These are phyloP conservation scores for Rhodotorula sphaerocarpa DNA, from an alignment of 768 basidiomycete genomes.

Conservation along the genomic window DNA sequence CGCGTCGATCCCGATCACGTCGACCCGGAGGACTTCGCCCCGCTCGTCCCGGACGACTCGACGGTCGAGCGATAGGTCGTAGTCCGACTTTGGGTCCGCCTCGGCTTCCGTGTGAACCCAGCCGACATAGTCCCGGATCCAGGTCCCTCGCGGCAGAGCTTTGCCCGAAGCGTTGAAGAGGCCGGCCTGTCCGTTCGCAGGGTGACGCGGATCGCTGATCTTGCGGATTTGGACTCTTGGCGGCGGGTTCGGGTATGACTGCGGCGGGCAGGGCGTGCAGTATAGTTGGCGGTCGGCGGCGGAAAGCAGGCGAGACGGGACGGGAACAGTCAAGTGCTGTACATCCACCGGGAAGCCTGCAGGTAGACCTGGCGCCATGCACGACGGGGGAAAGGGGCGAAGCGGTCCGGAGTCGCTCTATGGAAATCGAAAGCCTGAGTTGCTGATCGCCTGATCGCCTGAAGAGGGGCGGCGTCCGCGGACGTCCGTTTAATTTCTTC, in stretches of 20 bases:
- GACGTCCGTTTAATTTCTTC: too few relatives aligned
- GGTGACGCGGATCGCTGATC: constrained; percentile 49
- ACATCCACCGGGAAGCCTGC: constrained; percentile 2
- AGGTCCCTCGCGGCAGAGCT: constrained; percentile 58
- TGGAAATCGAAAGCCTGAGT: too few relatives aligned
- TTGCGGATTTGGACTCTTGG: constrained; percentile 7
- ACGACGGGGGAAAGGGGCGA: too few relatives aligned
- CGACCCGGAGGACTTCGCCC: constrained; percentile 45
- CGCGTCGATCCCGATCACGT: constrained; percentile 67
- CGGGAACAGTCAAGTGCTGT: neutral
- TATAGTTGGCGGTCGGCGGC: neutral
- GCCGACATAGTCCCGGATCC: constrained; percentile 73
- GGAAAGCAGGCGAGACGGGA: constrained; percentile 10
- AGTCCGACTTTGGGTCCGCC: constrained; percentile 56
- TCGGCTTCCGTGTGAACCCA: constrained; percentile 73
- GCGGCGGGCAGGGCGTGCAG: constrained; percentile 14
- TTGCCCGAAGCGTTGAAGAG: constrained; percentile 59
- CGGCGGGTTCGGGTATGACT: constrained; percentile 4
- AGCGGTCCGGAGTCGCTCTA: too few relatives aligned
- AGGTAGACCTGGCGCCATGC: neutral
- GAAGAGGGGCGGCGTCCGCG: too few relatives aligned
- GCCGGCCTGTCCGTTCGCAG: constrained; percentile 68
- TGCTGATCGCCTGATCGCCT: too few relatives aligned
- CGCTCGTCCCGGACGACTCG: neutral
- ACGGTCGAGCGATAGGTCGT: constrained; percentile 65